Evolutionary conservation across 2,329 filamentous ascomycete genomes (phyloP).

Genomic region (Tolypocladium pustulatum): DNA sequence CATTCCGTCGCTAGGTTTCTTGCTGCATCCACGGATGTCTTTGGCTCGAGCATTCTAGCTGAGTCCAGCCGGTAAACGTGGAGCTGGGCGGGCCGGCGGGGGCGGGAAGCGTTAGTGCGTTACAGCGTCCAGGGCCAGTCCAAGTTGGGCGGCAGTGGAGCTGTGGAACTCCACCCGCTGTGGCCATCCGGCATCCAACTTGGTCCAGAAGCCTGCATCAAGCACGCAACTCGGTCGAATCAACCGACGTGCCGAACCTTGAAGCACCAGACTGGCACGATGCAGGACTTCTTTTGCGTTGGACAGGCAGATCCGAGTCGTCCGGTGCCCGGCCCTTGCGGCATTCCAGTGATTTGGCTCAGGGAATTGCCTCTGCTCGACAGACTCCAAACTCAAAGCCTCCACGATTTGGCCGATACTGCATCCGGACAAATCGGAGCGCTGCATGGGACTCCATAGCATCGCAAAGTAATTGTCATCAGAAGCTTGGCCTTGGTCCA

Average conservation of each 20-base stretch:
- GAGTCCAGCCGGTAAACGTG: neutral
- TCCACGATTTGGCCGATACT: neutral
- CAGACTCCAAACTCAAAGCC: neutral
- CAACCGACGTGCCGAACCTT: neutral
- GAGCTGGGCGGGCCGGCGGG: neutral
- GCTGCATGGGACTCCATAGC: neutral
- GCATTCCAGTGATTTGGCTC: neutral
- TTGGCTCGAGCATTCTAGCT: neutral
- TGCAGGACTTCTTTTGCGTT: neutral
- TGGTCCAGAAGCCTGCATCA: neutral
- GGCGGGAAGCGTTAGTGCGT: neutral
- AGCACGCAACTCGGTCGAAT: neutral
- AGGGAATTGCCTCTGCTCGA: neutral
- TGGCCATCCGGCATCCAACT: neutral
- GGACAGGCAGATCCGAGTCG: neutral
- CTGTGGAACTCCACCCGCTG: neutral
- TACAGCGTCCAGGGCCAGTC: neutral
- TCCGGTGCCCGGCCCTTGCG: neutral
- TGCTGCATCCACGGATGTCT: neutral
- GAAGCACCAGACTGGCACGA: neutral
- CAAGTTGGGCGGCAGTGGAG: neutral
- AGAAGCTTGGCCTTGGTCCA: neutral
- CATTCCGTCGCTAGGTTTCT: neutral
- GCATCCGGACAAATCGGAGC: neutral
- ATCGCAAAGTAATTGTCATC: neutral